Conservation (phyloP, 352 stramenopile genomes). For the Poterioochromonas sp. region DNA sequence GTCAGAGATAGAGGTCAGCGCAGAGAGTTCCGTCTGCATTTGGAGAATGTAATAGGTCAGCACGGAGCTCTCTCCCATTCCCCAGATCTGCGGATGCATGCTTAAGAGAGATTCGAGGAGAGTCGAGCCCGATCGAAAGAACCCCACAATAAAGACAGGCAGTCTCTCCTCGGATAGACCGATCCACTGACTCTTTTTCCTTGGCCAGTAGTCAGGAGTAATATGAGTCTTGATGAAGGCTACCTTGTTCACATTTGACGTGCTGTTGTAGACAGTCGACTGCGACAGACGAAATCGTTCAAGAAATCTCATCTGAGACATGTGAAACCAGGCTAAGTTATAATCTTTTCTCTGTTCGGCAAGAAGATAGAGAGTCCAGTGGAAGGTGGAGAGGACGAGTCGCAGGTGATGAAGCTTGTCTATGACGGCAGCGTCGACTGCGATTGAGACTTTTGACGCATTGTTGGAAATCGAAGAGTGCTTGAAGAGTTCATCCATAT, state of each 20-base stretch:
- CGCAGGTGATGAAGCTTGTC: neutral
- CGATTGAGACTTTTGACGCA: neutral
- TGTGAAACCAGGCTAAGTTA: neutral
- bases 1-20: neutral
- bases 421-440: neutral
- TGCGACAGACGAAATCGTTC: neutral
- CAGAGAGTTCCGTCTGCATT: neutral
- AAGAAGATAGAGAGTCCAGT: neutral
- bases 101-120: neutral
- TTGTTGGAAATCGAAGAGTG: neutral
- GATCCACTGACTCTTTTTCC: neutral
- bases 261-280: neutral
- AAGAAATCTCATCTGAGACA: neutral
- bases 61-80: neutral
- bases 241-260: neutral
- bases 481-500: neutral
- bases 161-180: neutral
- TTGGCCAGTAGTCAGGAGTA: neutral
- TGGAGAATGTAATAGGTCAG: neutral
- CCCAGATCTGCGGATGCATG: neutral
- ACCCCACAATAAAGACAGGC: conserved; percentile 16
- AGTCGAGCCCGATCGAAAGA: neutral
- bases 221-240: neutral
- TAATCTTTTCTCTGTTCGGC: neutral
- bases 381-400: neutral